Conservation (phyloP, 2,329 filamentous ascomycete genomes). For the Talaromyces amestolkiae region DNA sequence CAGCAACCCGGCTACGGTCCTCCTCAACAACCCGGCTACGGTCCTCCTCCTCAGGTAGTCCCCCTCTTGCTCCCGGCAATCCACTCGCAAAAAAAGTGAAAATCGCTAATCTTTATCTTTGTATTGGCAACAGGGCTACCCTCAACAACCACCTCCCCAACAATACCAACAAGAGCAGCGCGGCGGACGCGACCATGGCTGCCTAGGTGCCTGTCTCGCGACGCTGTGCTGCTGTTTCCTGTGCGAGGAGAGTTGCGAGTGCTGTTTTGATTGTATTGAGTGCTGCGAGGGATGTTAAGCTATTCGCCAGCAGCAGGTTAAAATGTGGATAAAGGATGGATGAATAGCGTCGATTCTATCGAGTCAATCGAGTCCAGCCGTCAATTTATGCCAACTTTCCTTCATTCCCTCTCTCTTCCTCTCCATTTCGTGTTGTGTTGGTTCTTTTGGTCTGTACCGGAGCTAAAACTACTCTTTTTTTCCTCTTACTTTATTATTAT, state of each 20-base stretch:
- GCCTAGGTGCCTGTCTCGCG: conserved; percentile 53
- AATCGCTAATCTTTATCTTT: background rate
- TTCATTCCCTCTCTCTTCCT: background rate
- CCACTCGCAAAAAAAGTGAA: background rate
- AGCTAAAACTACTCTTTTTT: background rate
- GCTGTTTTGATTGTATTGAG: conserved; percentile 61
- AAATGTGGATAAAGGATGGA: background rate
- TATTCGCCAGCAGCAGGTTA: background rate
- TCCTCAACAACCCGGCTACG: conserved; percentile 32
- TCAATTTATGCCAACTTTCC: background rate
- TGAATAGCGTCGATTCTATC: background rate
- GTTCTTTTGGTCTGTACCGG: background rate
- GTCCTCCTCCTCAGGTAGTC: conserved; percentile 34
- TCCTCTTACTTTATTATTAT: background rate
- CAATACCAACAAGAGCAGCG: conserved; percentile 32
- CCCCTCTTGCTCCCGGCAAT: background rate
- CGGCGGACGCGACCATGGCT: conserved; percentile 49
- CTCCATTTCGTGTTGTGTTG: background rate
- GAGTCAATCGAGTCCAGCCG: background rate
- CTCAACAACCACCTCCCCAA: conserved; percentile 49
- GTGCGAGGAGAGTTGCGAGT: conserved; percentile 63
- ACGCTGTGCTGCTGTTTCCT: conserved; percentile 63
- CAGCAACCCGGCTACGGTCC: conserved; percentile 32
- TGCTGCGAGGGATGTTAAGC: conserved; percentile 45
- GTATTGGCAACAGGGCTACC: background rate